These are phyloP conservation scores for Magnolia changhungtana DNA, from an alignment of 164 flowering plant species.

Conservation along the genomic window DNA sequence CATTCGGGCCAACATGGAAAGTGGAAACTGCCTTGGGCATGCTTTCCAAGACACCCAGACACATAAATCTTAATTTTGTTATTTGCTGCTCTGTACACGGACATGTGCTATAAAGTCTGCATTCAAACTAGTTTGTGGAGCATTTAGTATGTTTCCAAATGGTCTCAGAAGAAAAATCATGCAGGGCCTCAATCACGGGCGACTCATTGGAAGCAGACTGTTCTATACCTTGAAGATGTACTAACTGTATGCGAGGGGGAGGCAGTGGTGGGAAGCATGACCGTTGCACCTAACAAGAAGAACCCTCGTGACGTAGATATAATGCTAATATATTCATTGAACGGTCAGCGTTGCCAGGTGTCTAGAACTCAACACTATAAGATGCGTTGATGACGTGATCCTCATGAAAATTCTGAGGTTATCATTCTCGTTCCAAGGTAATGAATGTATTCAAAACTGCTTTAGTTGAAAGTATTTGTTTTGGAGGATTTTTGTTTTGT, in stretches of 20 bases:
- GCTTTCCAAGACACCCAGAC: too few species aligned
- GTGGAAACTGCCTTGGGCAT: too few species aligned
- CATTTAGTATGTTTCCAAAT: background rate
- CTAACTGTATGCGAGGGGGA: slow-evolving; percentile 88
- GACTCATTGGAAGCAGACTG: slow-evolving; percentile 99
- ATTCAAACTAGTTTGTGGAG: background rate
- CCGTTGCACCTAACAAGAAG: slow-evolving; percentile 82
- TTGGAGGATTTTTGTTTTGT: background rate
- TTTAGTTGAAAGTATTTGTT: background rate
- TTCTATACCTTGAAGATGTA: slow-evolving; percentile 89
- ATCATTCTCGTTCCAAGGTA: background rate
- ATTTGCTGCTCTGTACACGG: too few species aligned
- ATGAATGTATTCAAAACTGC: background rate
- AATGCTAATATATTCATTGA: slow-evolving; percentile 65
- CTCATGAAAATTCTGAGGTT: background rate
- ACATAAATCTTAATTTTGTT: too few species aligned
- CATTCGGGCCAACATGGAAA: too few species aligned
- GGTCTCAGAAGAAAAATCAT: background rate
- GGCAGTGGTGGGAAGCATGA: slow-evolving; percentile 68
- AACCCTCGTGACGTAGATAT: slow-evolving; percentile 95
- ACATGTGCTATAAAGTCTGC: background rate
- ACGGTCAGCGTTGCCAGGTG: slow-evolving; percentile 52
- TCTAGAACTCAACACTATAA: slow-evolving; percentile 69
- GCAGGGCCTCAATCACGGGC: slow-evolving; percentile 87
- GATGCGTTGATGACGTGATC: slow-evolving; percentile 55